Percentiles rank a stretch among this genome's conserved stretches.
Evolutionary conservation across 2,329 filamentous ascomycete species (phyloP).

Genomic region (Drechslerella dactyloides): DNA sequence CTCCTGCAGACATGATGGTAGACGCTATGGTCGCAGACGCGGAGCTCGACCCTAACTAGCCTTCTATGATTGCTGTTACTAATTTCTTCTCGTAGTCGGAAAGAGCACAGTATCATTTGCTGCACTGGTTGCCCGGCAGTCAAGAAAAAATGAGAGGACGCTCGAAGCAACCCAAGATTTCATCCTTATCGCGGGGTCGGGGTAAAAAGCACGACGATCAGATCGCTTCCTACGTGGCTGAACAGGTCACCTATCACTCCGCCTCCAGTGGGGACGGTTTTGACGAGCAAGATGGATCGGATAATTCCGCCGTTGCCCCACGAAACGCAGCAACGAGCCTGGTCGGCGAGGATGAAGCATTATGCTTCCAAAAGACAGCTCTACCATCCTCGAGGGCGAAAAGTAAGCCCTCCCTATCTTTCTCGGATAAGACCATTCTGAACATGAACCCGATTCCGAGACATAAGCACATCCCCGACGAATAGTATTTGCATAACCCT

Average conservation of each 20-base stretch:
- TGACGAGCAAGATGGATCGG: slow-evolving; percentile 7
- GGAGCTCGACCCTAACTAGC: slow-evolving; percentile 25
- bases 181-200: slow-evolving; percentile 34
- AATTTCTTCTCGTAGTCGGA: not conserved
- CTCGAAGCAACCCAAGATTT: slow-evolving; percentile 31
- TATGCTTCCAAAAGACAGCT: slow-evolving; percentile 20
- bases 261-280: slow-evolving; percentile 21
- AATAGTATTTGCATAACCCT: no score
- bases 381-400: slow-evolving; percentile 10
- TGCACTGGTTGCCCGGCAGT: no score
- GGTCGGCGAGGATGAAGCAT: slow-evolving; percentile 12
- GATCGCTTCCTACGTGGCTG: slow-evolving; percentile 45
- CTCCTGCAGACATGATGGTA: slow-evolving; percentile 6
- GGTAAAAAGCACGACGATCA: slow-evolving; percentile 16
- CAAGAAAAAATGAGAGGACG: no score
- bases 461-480: not conserved
- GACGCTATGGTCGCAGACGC: slow-evolving; percentile 19
- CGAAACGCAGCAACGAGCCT: slow-evolving; percentile 18
- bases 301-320: slow-evolving; percentile 24
- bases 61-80: slow-evolving; percentile 1
- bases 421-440: slow-evolving; percentile 6
- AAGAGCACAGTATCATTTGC: no score
- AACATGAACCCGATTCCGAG: not conserved
- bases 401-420: slow-evolving; percentile 18
- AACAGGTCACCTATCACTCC: slow-evolving; percentile 36